Base-by-base conservation (phyloP, 1,284 basidiomycete genomes). In the Rhodotorula mucilaginosa region DNA sequence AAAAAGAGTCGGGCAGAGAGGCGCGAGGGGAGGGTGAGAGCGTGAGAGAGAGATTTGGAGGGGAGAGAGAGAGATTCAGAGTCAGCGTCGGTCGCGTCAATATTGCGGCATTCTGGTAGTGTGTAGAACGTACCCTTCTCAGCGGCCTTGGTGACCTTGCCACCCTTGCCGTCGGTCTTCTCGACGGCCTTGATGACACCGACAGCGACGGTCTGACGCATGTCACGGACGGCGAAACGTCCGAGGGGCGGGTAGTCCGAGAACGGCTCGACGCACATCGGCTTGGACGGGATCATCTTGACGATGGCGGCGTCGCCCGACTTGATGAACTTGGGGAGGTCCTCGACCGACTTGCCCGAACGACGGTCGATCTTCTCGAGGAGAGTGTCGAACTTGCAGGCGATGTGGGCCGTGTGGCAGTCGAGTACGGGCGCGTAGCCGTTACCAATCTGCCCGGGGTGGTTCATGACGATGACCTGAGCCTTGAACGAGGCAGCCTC, bases 391-490 rank as follows among this genome's bases (percentile, higher is more conserved):
- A 99, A 99, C 87, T 97, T 97, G 92, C 97, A 99, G 78, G 97
- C 97, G 83, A 99, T 99, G 73, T 74, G 96, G 82, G 96, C 94
- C 77, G 96, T 99, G 90, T 99, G 96, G 87, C 96, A 99, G 67
- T 99, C 96, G 79, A 99, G 90, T 74, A 99, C 96, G 73, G 96
- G 96, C 67, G 96, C 93, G 84, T 97, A 96, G 79, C 93, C 93
- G 80, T 92, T 92, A 85, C 93, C 91, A 82, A 99, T 98, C 85
- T 99, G 97, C 87, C 97, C 97, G 75, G 97, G 97, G 90, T 99
- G 97, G 89, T 99, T 99, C 84, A 99, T 91, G 83, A 99, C 93
- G 83, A 99, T 99, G 86, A 99, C 97, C 88, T 99, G 96, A 78
- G 96, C 96, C 84, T 91, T 96, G 93, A 99, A 99, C 73, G 95